These are phyloP conservation scores for Teratosphaeria nubilosa DNA, from an alignment of 2,329 filamentous ascomycete species.

Conservation along the genomic window DNA sequence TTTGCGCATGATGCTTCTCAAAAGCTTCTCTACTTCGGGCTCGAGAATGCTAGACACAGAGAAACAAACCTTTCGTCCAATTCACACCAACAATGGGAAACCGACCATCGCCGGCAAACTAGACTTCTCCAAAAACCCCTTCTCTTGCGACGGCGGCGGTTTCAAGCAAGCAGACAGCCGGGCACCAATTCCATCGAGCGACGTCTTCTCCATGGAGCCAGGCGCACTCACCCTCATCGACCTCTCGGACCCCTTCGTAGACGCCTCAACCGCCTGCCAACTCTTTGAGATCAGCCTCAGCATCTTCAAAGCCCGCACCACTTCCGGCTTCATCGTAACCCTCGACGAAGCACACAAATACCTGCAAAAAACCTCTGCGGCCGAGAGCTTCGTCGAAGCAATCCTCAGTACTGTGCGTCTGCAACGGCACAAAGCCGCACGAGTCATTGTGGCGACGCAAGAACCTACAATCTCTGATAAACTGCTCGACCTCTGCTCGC, in stretches of 20 bases:
- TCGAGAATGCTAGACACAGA: neutral
- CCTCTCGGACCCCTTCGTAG: slow-evolving; percentile 62
- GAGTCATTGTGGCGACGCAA: slow-evolving; percentile 65
- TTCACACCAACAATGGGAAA: neutral
- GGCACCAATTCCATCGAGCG: neutral
- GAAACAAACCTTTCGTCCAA: neutral
- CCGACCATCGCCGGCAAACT: neutral
- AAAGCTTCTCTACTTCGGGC: slow-evolving; percentile 48
- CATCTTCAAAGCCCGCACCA: slow-evolving; percentile 40
- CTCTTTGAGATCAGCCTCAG: slow-evolving; percentile 63
- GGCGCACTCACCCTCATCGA: slow-evolving; percentile 58
- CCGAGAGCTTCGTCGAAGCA: slow-evolving; percentile 48
- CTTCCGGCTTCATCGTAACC: slow-evolving; percentile 49
- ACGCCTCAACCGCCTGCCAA: slow-evolving; percentile 54
- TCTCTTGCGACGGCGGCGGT: neutral
- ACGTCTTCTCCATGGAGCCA: slow-evolving; percentile 25
- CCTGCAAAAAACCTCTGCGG: slow-evolving; percentile 49
- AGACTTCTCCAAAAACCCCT: neutral
- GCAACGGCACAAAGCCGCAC: slow-evolving; percentile 58
- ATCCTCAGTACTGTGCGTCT: slow-evolving; percentile 55
- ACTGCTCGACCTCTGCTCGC: slow-evolving; percentile 60
- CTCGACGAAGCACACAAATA: slow-evolving; percentile 75
- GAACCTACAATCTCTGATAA: slow-evolving; percentile 61
- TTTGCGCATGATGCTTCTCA: slow-evolving; percentile 51
- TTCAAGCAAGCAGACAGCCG: neutral